Base-by-base conservation (phyloP, 2,329 filamentous ascomycete genomes). In the Fusarium robinianum region DNA sequence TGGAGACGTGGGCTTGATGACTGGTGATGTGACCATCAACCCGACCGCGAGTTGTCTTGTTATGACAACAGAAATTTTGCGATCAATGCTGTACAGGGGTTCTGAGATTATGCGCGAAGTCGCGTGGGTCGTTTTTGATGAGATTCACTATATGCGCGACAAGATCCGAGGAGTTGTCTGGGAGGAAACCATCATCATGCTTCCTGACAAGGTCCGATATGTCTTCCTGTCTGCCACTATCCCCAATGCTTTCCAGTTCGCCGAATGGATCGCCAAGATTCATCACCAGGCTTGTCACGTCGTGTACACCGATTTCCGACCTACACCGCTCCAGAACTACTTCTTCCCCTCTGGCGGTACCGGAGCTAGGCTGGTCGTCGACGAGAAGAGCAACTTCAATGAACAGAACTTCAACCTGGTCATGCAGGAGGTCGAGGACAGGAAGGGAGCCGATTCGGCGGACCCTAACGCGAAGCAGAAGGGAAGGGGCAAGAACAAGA, bases 51-150 rank as follows among this genome's bases (percentile, higher is more conserved):
- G 91, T 48, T 99, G 94, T 67, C 76, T 99, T 46, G 94, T 99
- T 63, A 99, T 99, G 94, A 99, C 94, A 1, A 99, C 94, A 1
- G 94, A 99, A 74, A 99, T 99, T 90, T 71, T 99, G 65, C 87
- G 94, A 34, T 97, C 92, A 12, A 99, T 99, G 94, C 68, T 99
- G 71, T 99, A 99, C 70, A 83, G 94, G 58, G 94, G 94, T 48
- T 97, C 94, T 0, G 94, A 99, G 73, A 97, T 99, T 55, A 99
- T 99, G 92, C 90, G 94, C 57, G 94, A 99, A 73, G 95, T 99
- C 2, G 91, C 88, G 10, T 99, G 94, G 94, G 95, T 99, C 2
- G 77, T 99, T 3, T 99, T 99, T 61, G 94, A 99, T 70, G 94
- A 99, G 70, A 95, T 99, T 51, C 94, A 99, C 70, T 99, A 99